These are phyloP conservation scores for Kentomonas sorsogonicus DNA, from an alignment of 208 protist genomes.

Conservation along the genomic window DNA sequence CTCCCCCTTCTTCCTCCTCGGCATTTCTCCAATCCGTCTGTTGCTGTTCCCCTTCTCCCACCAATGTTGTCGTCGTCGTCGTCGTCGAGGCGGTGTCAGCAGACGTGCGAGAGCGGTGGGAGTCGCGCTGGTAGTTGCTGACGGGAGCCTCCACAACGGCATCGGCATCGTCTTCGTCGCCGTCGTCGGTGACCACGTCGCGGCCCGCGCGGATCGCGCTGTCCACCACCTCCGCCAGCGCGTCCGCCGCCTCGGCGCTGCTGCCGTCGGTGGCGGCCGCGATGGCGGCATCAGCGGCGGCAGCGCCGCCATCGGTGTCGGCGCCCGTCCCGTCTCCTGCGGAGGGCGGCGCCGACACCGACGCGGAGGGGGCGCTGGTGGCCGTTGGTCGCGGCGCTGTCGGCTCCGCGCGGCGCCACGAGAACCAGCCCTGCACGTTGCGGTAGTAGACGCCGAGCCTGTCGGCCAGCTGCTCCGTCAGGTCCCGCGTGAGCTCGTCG, in stretches of 20 bases:
- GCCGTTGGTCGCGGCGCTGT: neutral
- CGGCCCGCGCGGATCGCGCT: conserved; percentile 29
- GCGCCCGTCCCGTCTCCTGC: neutral
- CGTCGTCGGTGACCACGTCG: conserved; percentile 30
- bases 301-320: neutral
- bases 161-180: too few species aligned
- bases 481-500: conserved; percentile 42
- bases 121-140: too few species aligned
- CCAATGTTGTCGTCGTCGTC: too few species aligned
- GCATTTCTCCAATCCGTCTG: too few species aligned
- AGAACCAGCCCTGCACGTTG: conserved; percentile 29
- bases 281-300: neutral
- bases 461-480: conserved; percentile 21
- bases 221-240: conserved; percentile 31
- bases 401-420: conserved; percentile 7
- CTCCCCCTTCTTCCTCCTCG: neutral
- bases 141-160: too few species aligned
- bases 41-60: too few species aligned
- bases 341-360: too few species aligned
- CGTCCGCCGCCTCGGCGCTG: neutral
- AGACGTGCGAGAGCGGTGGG: too few species aligned
- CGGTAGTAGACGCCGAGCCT: conserved; percentile 14
- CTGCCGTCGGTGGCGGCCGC: too few species aligned
- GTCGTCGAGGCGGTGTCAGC: too few species aligned
- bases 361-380: neutral